Evolutionary conservation across 139 green algal genomes (phyloP).

Genomic region (Deuterostichococcus epilithicus): DNA sequence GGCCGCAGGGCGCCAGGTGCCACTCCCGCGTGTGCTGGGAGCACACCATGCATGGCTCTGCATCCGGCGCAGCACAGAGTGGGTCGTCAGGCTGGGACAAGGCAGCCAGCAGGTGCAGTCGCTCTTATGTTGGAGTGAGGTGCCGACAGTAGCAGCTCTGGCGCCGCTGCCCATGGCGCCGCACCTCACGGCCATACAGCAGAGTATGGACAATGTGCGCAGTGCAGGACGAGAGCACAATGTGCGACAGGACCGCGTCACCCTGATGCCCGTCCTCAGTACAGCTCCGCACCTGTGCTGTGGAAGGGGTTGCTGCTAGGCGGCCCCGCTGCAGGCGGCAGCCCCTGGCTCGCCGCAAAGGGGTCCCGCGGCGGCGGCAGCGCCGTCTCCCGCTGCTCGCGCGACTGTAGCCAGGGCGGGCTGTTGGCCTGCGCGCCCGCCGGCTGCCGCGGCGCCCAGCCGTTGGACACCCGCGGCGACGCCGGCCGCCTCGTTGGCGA

Average conservation of each 20-base stretch:
- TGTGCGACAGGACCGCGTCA: no score
- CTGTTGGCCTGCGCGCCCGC: neutral
- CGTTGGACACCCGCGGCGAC: neutral
- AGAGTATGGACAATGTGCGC: no score
- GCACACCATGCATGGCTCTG: slow-evolving; percentile 1
- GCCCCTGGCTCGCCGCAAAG: neutral
- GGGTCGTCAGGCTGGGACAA: no score
- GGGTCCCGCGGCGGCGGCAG: neutral
- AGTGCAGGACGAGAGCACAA: no score
- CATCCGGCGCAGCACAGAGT: neutral
- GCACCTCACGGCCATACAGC: no score
- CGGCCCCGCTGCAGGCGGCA: neutral
- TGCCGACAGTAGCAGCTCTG: no score
- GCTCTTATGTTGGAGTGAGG: no score
- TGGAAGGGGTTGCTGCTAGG: neutral
- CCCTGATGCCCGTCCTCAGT: no score
- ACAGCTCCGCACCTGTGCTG: neutral
- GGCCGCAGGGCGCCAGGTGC: neutral
- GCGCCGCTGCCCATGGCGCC: no score
- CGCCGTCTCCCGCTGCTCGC: no score
- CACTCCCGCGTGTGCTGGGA: neutral
- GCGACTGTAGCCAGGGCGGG: neutral
- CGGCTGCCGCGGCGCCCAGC: neutral
- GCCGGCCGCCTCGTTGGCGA: neutral
- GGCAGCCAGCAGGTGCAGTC: no score